Evolutionary conservation across 805 yeast species (phyloP).

Genomic region (Kodamaea sagamina): DNA sequence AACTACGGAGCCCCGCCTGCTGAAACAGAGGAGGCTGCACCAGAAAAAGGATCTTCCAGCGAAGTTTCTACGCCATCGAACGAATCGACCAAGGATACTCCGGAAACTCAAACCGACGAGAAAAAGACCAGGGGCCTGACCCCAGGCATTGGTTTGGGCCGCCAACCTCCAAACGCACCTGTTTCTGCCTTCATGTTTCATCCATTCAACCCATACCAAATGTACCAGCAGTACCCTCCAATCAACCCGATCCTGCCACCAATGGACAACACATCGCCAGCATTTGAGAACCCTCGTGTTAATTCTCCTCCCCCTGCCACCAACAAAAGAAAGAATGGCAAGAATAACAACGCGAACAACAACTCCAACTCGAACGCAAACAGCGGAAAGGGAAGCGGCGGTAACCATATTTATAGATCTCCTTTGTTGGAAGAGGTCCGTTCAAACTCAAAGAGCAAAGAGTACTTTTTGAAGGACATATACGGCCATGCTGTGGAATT

Average conservation of each 20-base stretch:
- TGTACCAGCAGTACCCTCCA: slow-evolving; percentile 32
- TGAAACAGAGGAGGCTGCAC: not conserved
- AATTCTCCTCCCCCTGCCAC: slow-evolving; percentile 20
- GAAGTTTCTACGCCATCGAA: not conserved
- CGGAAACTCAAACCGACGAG: slow-evolving; percentile 6
- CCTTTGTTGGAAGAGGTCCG: slow-evolving; percentile 86
- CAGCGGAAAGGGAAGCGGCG: slow-evolving; percentile 22
- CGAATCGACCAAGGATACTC: slow-evolving; percentile 3
- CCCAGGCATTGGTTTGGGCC: slow-evolving; percentile 34
- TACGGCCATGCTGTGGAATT: slow-evolving; percentile 89
- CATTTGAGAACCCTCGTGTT: slow-evolving; percentile 10
- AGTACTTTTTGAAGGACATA: slow-evolving; percentile 67
- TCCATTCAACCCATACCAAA: slow-evolving; percentile 51
- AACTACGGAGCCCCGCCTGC: slow-evolving; percentile 19
- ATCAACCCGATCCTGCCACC: slow-evolving; percentile 7
- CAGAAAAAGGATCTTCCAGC: slow-evolving; percentile 1
- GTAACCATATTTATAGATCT: slow-evolving; percentile 62
- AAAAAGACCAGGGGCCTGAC: slow-evolving; percentile 12
- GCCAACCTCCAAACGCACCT: slow-evolving; percentile 21
- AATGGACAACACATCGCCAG: slow-evolving; percentile 2
- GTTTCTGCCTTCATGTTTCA: slow-evolving; percentile 46
- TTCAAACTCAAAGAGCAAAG: slow-evolving; percentile 57
- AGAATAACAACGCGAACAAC: slow-evolving; percentile 23
- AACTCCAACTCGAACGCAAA: slow-evolving; percentile 9
- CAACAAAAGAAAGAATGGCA: slow-evolving; percentile 14